Evolutionary conservation across 2,329 filamentous ascomycete genomes (phyloP), one percentile per base, ranked within the genome.

Genomic region (Dactylellina haptotyla): DNA sequence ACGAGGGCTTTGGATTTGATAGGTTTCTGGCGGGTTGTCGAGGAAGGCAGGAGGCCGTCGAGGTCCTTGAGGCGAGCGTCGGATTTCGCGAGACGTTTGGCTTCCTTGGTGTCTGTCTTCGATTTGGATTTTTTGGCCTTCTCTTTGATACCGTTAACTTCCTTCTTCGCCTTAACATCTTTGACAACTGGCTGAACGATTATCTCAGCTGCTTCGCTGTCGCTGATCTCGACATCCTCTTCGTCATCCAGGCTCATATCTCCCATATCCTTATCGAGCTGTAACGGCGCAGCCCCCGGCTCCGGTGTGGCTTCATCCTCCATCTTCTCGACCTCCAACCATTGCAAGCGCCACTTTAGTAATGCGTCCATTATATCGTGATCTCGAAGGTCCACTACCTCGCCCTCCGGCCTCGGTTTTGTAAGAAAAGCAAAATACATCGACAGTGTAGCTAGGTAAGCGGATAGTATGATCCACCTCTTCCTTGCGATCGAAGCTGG

Each of bases 341-440:
- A 99, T 8, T 93, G 85, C 67, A 90, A 86, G 66, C 93, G 88
- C 80, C 91, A 94, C 79, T 89, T 87, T 43, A 97, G 83, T 34
- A 99, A 81, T 14, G 87, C 90, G 70, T 90, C 88, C 92, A 99
- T 98, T 72, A 99, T 87, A 12, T 92, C 89, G 80, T 99, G 95
- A 59, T 97, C 91, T 73, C 92, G 89, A 43, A 99, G 83, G 77
- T 96, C 89, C n/a, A 85, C 84, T n/a, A 57, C 54, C 25, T 64
- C 50, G 2, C 69, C 69, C 10, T 66, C 34, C 16, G 62, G 61
- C 18, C 69, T 54, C 3, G 75, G 75, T 10, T 70, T 73, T 9
- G 76, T 92, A n/a, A 99, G 83, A 34, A 98, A 86, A 37, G 93
- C 91, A 80, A 99, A 97, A 81, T 99, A 99, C 87, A 97, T 93